Evolutionary conservation across 2,329 filamentous ascomycete species (phyloP).

Genomic region (Domatiomyces catenatus): DNA sequence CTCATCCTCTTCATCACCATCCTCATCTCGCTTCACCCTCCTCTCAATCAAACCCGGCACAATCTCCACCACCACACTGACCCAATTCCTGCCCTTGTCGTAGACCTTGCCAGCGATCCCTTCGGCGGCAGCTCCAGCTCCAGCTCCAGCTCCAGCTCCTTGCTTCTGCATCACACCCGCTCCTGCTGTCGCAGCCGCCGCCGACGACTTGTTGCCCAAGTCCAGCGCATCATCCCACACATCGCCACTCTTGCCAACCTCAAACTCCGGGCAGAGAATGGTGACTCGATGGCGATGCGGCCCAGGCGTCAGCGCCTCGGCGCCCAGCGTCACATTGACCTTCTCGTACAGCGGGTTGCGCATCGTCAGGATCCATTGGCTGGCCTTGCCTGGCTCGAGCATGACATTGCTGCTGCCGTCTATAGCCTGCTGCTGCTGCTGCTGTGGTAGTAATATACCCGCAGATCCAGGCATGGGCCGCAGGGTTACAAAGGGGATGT

Average conservation of each 20-base stretch:
- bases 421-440: constrained; percentile 6
- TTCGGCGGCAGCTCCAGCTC: constrained; percentile 38
- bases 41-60: constrained; percentile 37
- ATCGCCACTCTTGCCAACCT: constrained; percentile 85
- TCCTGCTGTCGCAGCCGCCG: constrained; percentile 21
- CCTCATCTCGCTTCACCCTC: constrained; percentile 31
- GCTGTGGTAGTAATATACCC: constrained; percentile 12
- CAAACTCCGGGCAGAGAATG: constrained; percentile 84
- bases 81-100: constrained; percentile 88
- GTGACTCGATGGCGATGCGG: constrained; percentile 67
- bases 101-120: constrained; percentile 90
- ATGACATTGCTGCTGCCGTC: constrained; percentile 25
- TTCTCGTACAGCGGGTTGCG: constrained; percentile 89
- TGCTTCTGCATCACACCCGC: constrained; percentile 29
- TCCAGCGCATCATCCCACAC: constrained; percentile 83
- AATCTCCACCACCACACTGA: constrained; percentile 82
- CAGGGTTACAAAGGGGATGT: constrained; percentile 65
- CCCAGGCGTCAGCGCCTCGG: constrained; percentile 63
- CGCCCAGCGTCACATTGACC: constrained; percentile 74
- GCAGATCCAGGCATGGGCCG: constrained; percentile 35
- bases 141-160: no score
- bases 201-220: constrained; percentile 21
- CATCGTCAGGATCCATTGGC: constrained; percentile 77
- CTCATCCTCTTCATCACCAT: constrained; percentile 9
- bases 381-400: constrained; percentile 35